Evolutionary conservation across 129 eudicot species (phyloP), one percentile per base, ranked within the genome.

Genomic region (Kitagawia praeruptora): DNA sequence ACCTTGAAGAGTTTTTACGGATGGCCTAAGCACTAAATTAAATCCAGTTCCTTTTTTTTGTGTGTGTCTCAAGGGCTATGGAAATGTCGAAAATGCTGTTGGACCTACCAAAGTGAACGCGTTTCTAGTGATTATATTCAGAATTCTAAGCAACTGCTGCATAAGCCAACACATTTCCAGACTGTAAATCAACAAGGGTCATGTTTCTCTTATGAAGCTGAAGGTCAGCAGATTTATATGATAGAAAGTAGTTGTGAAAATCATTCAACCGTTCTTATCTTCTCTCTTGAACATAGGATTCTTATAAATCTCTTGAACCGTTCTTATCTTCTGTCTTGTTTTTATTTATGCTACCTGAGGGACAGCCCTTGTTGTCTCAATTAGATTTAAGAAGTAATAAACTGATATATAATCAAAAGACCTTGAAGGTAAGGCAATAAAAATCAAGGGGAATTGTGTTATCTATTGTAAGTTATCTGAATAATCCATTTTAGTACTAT

Each of bases 31-130:
- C 82, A 84, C 77, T 79, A 66, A 16, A 45, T 75, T 67, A 47
- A 63, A 78, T 56, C 77, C 75, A 73, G 21, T 75, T 75, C 48
- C 78, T 48, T 82, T 83, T 51, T 83, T 87, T 82, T 61, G 81
- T 76, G 37, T 87, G 83, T 67, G 41, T 80, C 76, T 88, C 90
- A 92, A 92, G 97, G 96, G 84, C 78, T 82, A 72, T 90, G 97
- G 97, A 92, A 92, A 83, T 92, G 97, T 87, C 96, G 84, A 88
- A 77, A 85, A 85, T 92, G 97, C 93, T 63, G 89, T 76, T 92
- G 97, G 97, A 84, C 86, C 74, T 73, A 84, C 82, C 84, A 69
- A 84, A 78, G 87, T 84, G 85, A 85, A 81, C 80, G 78, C 67
- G 77, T 87, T 79, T 78, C 85, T 81, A 74, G 78, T 78, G 89